Base-by-base conservation (phyloP, 192 early-diverging fungal species). In the Pilobolus umbonatus region DNA sequence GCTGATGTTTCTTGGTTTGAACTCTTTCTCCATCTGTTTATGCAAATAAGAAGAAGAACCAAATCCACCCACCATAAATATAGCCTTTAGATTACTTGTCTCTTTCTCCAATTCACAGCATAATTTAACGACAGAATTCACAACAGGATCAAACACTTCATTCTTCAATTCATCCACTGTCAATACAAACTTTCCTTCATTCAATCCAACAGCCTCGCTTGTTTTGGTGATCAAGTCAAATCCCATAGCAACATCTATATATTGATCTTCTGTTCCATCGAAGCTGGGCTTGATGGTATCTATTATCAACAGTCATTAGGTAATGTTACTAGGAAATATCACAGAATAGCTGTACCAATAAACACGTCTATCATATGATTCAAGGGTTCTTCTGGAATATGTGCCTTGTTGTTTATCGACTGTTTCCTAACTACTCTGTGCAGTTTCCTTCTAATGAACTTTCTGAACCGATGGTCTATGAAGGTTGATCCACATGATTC, bases 41-140 rank as follows among this genome's bases (percentile, higher is more conserved):
- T 70, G 64, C 21, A 81, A 48, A 46, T 81, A 81, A 12, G 67
- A 53, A 6, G 68, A 74, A 26, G 75, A 70, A 31, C 66, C 69
- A 54, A 81, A 81, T 9, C 77, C 77, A 50, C 77, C 77, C 1
- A 79, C 77, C 61, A 76, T 63, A 38, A 79, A 79, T 11, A 79
- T 60, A 1, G 74, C 77, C 15, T 73, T 72, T 35, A 72, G 62
- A 25, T 62, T 62, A 1, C 51, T 45, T 9, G 72, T 64, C n/a
- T 60, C 43, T 21, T 50, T 64, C 43, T 60, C 52, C 49, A 76
- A 69, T 1, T 68, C 49, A 44, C 59, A 51, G n/a, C 76, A 62
- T 6, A 79, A 39, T 2, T 72, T 57, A 26, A 61, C 31, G 3
- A 79, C 72, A 34, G 68, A 61, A 26, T 58, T 48, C 12, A 79